These are phyloP conservation scores for Ophiostoma pallidulum DNA, from an alignment of 2,329 filamentous ascomycete species.

Conservation along the genomic window DNA sequence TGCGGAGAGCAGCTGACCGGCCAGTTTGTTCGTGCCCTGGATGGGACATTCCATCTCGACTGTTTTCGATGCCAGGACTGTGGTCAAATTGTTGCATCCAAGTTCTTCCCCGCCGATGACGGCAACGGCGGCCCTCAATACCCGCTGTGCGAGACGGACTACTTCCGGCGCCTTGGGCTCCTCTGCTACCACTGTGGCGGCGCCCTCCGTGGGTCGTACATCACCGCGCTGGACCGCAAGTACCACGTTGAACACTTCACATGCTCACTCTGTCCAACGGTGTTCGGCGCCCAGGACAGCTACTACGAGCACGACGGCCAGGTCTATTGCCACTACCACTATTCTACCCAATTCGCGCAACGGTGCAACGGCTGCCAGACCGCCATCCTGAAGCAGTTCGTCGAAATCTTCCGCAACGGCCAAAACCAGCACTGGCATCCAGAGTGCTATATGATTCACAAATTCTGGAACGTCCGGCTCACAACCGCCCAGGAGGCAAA, in stretches of 20 bases:
- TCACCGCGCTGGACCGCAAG: constrained; percentile 93
- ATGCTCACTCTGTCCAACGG: constrained; percentile 89
- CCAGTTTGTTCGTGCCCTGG: constrained; percentile 89
- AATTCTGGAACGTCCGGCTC: constrained; percentile 97
- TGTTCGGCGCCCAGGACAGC: constrained; percentile 97
- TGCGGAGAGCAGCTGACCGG: constrained; percentile 81
- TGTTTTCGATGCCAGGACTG: constrained; percentile 99
- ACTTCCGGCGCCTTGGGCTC: constrained; percentile 84
- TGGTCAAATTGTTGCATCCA: constrained; percentile 91
- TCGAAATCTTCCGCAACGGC: constrained; percentile 95
- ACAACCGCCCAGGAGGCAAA: constrained; percentile 49
- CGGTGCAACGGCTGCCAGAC: constrained; percentile 95
- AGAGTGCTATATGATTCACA: constrained; percentile 99
- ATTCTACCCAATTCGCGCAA: constrained; percentile 94
- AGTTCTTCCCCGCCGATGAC: constrained; percentile 96
- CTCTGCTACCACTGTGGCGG: constrained; percentile 88
- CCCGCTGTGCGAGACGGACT: constrained; percentile 94
- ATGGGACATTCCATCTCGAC: constrained; percentile 91
- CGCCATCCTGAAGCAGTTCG: constrained; percentile 96
- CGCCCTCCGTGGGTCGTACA: constrained; percentile 91
- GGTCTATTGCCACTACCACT: constrained; percentile 98
- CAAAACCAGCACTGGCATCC: constrained; percentile 99
- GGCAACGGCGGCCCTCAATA: constrained; percentile 80
- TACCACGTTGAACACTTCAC: constrained; percentile 99
- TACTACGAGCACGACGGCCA: constrained; percentile 97